Evolutionary conservation across 495 filamentous ascomycete genomes (phyloP), one percentile per base, ranked within the genome.

Genomic region (Aspergillus homomorphus): DNA sequence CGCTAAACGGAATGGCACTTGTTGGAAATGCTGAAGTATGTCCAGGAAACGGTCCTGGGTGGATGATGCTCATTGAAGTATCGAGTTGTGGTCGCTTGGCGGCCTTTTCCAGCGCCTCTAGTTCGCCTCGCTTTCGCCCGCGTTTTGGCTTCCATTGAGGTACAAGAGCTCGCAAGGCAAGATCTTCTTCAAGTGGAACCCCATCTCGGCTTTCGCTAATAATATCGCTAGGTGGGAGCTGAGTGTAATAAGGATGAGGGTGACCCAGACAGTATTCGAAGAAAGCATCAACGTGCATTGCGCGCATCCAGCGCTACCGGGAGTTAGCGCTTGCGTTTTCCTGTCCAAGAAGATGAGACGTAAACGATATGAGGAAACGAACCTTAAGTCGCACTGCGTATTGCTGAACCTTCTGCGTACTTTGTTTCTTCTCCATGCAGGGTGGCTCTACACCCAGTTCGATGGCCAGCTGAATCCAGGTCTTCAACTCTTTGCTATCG

Each of bases 211-310:
- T 85, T 20, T 81, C 79, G 0, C 87, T 85, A 15, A 85, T 81
- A 6, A 86, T 78, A 48, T 82, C 77, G 4, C 73, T 67, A 21
- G 78, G 74, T 5, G 94, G 94, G 10, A 96, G 83, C 54, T 96
- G 85, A 19, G 85, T 89, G 75, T 88, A 96, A 70, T 98, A 98
- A 0, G 80, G 62, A 71, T 96, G 91, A 16, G 82, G 79, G 54
- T 93, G 91, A 33, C 86, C 84, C 33, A 92, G 79, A 12, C 94
- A 83, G 68, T 90, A 97, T 65, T 96, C 91, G 69, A 97, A 97
- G 69, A 97, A 98, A 18, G 92, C 89, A 79, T 97, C 92, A 20
- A 98, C 84, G 68, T 97, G 94, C 90, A 96, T 96, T 0, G 94
- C 93, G 66, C 90, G 91, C 90, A 98, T 94, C 94, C 94, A 98